Conservation (phyloP, 495 filamentous ascomycete species). For the Terfezia claveryi region DNA sequence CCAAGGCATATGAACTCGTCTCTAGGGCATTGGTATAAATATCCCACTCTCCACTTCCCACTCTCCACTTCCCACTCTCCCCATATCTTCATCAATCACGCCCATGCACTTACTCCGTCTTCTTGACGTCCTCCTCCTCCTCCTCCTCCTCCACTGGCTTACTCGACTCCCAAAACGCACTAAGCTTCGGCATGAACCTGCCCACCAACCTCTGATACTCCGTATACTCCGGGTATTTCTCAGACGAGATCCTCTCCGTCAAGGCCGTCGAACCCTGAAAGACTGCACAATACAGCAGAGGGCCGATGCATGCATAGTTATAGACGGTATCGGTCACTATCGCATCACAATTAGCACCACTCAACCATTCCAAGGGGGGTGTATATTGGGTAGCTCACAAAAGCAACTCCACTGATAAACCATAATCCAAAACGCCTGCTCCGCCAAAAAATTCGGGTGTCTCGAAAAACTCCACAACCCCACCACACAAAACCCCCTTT, state of each 20-base stretch:
- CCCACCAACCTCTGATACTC: constrained; percentile 67
- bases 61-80: neutral
- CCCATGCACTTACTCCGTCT: constrained; percentile 1
- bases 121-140: constrained; percentile 1
- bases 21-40: neutral
- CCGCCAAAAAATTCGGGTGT: constrained; percentile 85
- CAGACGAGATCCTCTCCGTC: constrained; percentile 55
- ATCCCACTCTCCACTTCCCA: neutral
- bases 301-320: constrained; percentile 63
- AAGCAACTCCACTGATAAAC: constrained; percentile 72
- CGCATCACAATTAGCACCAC: neutral
- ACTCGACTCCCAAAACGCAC: constrained; percentile 5
- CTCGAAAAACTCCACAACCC: constrained; percentile 72
- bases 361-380: too few species aligned
- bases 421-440: constrained; percentile 75
- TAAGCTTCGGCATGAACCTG: constrained; percentile 48
- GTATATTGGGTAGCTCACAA: neutral
- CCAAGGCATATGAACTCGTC: too few species aligned
- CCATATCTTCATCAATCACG: neutral
- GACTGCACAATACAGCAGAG: constrained; percentile 44
- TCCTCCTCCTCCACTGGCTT: neutral
- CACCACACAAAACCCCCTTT: constrained; percentile 70
- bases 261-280: constrained; percentile 79
- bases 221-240: constrained; percentile 75
- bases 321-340: constrained; percentile 38